phyloP scores from a whole-genome alignment of 345 rosid species.

The Syzygium jambos region DNA sequence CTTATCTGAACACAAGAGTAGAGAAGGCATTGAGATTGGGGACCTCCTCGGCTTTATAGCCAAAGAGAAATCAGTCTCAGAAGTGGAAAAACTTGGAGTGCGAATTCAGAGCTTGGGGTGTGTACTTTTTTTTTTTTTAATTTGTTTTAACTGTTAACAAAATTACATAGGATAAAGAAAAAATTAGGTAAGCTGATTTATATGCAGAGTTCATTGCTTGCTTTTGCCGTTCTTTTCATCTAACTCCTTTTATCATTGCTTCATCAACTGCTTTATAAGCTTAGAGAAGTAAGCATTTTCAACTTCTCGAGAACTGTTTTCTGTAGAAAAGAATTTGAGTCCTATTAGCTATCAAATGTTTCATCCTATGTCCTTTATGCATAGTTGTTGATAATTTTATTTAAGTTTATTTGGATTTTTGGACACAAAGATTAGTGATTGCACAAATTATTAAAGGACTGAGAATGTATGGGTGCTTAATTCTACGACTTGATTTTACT shows the following conservation, averaged over 20 bases:
- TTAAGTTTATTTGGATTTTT: background rate
- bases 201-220: background rate
- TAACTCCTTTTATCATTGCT: background rate
- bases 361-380: background rate
- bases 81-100: constrained; percentile 68
- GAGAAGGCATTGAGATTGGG: constrained; percentile 30
- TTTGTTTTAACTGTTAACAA: background rate
- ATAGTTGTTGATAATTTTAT: background rate
- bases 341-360: background rate
- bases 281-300: background rate
- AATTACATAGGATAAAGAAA: background rate
- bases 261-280: background rate
- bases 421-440: background rate
- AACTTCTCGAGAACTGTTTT: background rate
- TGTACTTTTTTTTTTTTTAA: constrained; percentile 5
- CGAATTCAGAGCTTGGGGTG: constrained; percentile 75
- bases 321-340: background rate
- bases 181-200: background rate
- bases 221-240: background rate
- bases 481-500: background rate
- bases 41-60: constrained; percentile 69
- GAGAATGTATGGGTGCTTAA: background rate
- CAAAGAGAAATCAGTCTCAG: constrained; percentile 28
- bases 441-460: background rate
- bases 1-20: constrained; percentile 15